Evolutionary conservation across 202 grass and related monocot genomes (phyloP), one percentile per base, ranked within the genome.

Genomic region (Carex arenaria): DNA sequence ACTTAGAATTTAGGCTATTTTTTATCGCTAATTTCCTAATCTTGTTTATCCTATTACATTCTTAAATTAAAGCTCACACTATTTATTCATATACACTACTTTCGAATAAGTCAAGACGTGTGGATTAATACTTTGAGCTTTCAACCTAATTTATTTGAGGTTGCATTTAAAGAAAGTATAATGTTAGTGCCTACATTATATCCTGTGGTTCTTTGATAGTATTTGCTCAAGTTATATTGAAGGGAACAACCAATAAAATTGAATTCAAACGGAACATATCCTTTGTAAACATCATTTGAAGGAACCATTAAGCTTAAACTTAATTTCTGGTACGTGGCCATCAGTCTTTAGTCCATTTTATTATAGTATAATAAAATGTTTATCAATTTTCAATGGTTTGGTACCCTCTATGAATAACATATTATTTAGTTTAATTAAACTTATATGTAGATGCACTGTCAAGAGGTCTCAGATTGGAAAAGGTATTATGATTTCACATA

Each of bases 21-120:
- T 2, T 97, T 6, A 90, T 97, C 32, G 78, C 90, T 72, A 23
- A 47, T 34, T 97, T 97, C 34, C 94, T 75, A 80, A 90, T 84
- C 55, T 63, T 49, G 18, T 87, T 79, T 36, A 19, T 30, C 28
- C 18, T 79, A 28, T 71, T 70, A 80, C 20, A 55, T 67, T 68
- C 23, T 80, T 18, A 32, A 64, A 18, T 85, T 68, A 17, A 32
- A 65, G 68, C 28, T 86, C 73, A 43, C 9, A 42, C 31, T 32
- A 32, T 31, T 18, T 57, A 15, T 60, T 80, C 55, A 59, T 45
- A 45, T 76, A 61, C 67, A 45, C n/a, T n/a, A 61, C 12, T 55
- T 84, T 73, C 13, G 17, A 1, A 31, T 38, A 28, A 40, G 23
- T 76, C 54, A 52, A 52, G 7, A 15, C 9, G 42, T 31, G 17